Evolutionary conservation across 495 filamentous ascomycete genomes (phyloP), one percentile per base, ranked within the genome.

Genomic region (Aspergillus biplanus): DNA sequence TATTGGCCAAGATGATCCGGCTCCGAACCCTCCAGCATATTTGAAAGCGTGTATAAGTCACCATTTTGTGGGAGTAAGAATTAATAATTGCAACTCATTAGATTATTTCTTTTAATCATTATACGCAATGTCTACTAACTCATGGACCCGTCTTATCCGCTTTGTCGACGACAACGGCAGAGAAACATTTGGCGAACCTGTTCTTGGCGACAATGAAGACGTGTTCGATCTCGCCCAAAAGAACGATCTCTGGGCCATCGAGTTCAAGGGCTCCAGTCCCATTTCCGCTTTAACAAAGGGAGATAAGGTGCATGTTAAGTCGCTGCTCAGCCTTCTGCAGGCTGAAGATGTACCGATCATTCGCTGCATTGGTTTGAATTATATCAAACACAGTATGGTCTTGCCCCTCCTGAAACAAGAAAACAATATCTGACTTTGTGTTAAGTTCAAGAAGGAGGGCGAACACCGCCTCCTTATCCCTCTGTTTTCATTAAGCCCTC

Each of bases 131-230:
- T 27, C 21, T 27, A 1, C 21, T 2, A 27, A 27, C 21, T 46
- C 50, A 35, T 62, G 59, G 59, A 55, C 59, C n/a, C 59, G 55
- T 27, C 59, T 62, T 8, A 34, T 62, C 27, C 59, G 59, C 31
- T 62, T 62, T 33, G 18, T 55, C 27, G 59, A 49, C 50, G 50
- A 62, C 18, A 62, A 35, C 9, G 16, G 37, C 3, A 34, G 35
- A 7, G 59, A 62, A 27, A 34, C 52, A 12, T 49, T 49, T 27
- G 33, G 31, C 12, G 59, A 55, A 4, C n/a, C n/a, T 3, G 3
- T 48, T 21, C 8, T 47, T 32, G 59, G 59, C 12, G 12, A 34
- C 5, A 9, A 62, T 34, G 55, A 55, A 27, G 35, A 49, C 3
- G 59, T 46, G 4, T 55, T 33, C 18, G 21, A 27, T 2, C 21